Conservation (phyloP, 2,329 filamentous ascomycete species). For the Aureobasidium uvarum region DNA sequence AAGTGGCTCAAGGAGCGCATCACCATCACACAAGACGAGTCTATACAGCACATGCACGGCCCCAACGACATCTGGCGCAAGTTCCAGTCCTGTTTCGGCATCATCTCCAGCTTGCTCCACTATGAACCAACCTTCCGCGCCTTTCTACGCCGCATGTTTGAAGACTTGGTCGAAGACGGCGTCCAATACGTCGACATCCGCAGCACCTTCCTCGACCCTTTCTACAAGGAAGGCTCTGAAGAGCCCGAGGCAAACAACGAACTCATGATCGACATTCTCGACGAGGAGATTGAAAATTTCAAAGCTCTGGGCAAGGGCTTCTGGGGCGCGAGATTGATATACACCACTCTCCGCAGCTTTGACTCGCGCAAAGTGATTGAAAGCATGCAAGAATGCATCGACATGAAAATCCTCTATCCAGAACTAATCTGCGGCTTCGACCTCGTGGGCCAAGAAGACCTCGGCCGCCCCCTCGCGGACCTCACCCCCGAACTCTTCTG, state of each 20-base stretch:
- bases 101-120: constrained; percentile 72
- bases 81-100: constrained; percentile 74
- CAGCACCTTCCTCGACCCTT: constrained; percentile 70
- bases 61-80: constrained; percentile 82
- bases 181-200: constrained; percentile 82
- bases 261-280: constrained; percentile 68
- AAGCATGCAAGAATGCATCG: constrained; percentile 84
- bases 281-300: constrained; percentile 76
- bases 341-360: constrained; percentile 69
- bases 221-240: constrained; percentile 63
- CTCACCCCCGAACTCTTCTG: constrained; percentile 84
- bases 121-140: constrained; percentile 87
- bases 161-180: constrained; percentile 72
- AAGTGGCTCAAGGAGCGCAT: constrained; percentile 73
- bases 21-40: constrained; percentile 69
- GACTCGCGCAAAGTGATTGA: constrained; percentile 67
- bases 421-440: constrained; percentile 84
- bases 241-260: constrained; percentile 64
- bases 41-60: constrained; percentile 76
- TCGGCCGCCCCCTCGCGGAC: constrained; percentile 71
- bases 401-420: constrained; percentile 74
- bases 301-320: constrained; percentile 67
- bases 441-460: constrained; percentile 82
- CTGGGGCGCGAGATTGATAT: constrained; percentile 82
- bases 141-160: constrained; percentile 70